phyloP scores from a whole-genome alignment of 2,329 filamentous ascomycete species.

The Teratosphaeria nubilosa region DNA sequence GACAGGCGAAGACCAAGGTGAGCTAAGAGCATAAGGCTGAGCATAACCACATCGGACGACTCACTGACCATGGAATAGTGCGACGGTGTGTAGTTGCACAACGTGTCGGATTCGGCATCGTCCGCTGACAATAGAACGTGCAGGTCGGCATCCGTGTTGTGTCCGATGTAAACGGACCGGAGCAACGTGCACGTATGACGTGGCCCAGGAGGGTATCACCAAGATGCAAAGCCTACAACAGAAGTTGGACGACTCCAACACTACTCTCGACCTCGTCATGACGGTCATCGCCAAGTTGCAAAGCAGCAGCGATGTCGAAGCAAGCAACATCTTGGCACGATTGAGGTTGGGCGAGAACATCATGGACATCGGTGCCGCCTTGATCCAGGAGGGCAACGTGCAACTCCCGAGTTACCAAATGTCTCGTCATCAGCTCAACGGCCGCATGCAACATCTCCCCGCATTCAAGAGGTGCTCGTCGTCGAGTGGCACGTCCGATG shows the following conservation, averaged over 20 bases:
- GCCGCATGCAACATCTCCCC: not conserved
- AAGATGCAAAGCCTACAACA: constrained; percentile 12
- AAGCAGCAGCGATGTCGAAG: constrained; percentile 11
- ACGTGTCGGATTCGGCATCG: not conserved
- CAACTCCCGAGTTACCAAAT: not conserved
- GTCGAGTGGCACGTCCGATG: not conserved
- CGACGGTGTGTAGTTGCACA: not conserved
- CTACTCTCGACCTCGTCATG: constrained; percentile 7
- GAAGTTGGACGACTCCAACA: constrained; percentile 7
- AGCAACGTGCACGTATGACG: constrained; percentile 13
- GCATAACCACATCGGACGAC: not conserved
- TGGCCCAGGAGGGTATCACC: constrained; percentile 13
- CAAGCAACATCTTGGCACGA: constrained; percentile 11
- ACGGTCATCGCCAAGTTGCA: constrained; percentile 11
- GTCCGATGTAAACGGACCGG: constrained; percentile 1
- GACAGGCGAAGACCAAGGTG: constrained; percentile 1
- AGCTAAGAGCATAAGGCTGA: not conserved
- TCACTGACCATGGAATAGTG: not conserved
- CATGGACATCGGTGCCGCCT: not conserved
- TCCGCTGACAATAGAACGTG: constrained; percentile 4
- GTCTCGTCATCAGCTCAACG: not conserved
- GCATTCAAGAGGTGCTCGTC: not conserved
- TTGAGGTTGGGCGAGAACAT: constrained; percentile 13
- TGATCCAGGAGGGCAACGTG: not conserved
- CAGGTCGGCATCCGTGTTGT: constrained; percentile 12